These are phyloP conservation scores for Talaromyces albobiverticillius DNA, from an alignment of 2,329 filamentous ascomycete genomes.

Conservation along the genomic window DNA sequence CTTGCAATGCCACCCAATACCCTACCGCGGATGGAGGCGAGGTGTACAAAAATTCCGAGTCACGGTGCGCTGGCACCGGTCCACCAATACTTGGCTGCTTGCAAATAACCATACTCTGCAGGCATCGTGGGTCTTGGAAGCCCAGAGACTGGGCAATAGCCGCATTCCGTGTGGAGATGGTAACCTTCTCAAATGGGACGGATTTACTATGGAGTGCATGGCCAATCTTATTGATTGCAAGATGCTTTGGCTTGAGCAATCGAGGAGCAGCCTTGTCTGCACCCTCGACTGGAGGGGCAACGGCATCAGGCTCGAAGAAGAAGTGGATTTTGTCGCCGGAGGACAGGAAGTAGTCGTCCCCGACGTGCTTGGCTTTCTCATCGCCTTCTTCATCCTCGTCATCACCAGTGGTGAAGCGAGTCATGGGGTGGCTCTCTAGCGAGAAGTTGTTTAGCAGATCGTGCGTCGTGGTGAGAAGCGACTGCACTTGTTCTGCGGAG, in stretches of 20 bases:
- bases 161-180: slow-evolving; percentile 48
- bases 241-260: slow-evolving; percentile 74
- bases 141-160: slow-evolving; percentile 69
- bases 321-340: slow-evolving; percentile 91
- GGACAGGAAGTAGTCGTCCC: slow-evolving; percentile 88
- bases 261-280: slow-evolving; percentile 51
- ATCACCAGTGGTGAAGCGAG: slow-evolving; percentile 85
- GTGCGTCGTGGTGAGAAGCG: slow-evolving; percentile 72
- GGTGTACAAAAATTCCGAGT: slow-evolving; percentile 90
- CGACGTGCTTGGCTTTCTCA: slow-evolving; percentile 63
- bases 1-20: slow-evolving; percentile 97
- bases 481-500: slow-evolving; percentile 59
- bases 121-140: slow-evolving; percentile 70
- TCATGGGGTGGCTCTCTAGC: slow-evolving; percentile 84
- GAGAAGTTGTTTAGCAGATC: slow-evolving; percentile 71
- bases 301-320: slow-evolving; percentile 96
- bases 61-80: slow-evolving; percentile 86
- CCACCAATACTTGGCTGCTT: slow-evolving; percentile 97
- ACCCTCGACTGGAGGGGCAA: slow-evolving; percentile 48
- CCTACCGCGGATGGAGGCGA: slow-evolving; percentile 84
- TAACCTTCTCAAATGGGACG: slow-evolving; percentile 59
- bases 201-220: slow-evolving; percentile 72
- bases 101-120: slow-evolving; percentile 98
- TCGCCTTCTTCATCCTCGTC: slow-evolving; percentile 50
- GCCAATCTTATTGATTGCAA: slow-evolving; percentile 86